Evolutionary conservation across 1,284 basidiomycete genomes (phyloP), one percentile per base, ranked within the genome.

Genomic region (Mycena sp.): DNA sequence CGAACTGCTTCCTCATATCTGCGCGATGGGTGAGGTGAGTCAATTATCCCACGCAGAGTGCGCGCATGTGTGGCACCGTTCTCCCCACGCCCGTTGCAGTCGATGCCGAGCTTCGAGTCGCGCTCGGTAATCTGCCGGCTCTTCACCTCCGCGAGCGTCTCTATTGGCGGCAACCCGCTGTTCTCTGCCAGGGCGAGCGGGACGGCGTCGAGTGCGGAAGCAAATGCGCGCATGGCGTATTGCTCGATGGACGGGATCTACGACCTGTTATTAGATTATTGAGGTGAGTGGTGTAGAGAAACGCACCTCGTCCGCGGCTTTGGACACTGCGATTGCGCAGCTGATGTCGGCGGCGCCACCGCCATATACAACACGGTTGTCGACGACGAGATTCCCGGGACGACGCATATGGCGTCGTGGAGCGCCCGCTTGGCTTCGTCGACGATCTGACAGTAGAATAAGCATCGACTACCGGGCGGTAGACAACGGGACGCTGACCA

Each of bases 1-100:
- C 97, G 71, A 94, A 95, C 77, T 99, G 97, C 74, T 92, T 87
- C 83, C 93, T 97, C 97, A 99, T 99, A 73, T 99, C 96, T 97
- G 54, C 49, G n/a, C 30, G 30, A 59, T 61, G 60, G 58, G 35
- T 56, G 19, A 40, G n/a, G 55, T n/a, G 38, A 60, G 41, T 49
- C 50, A 29, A 57, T 28, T n/a, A 51, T 10, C 25, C 23, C 16
- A 56, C 3, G 9, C 21, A n/a, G 4, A 12, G 1, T 29, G 16
- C 6, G 25, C n/a, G 14, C 52, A 52, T 61, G 52, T 30, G 44
- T n/a, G 78, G 55, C 58, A 94, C 94, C 94, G 73, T 94, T 96
- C 69, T 95, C 87, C 30, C 93, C 93, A 68, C 85, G 84, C 40
- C 92, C 92, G 64, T 92, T 85, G 77, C 98, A 99, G 74, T 99